Evolutionary conservation across 805 yeast species (phyloP).

Genomic region (Clavispora fructus): DNA sequence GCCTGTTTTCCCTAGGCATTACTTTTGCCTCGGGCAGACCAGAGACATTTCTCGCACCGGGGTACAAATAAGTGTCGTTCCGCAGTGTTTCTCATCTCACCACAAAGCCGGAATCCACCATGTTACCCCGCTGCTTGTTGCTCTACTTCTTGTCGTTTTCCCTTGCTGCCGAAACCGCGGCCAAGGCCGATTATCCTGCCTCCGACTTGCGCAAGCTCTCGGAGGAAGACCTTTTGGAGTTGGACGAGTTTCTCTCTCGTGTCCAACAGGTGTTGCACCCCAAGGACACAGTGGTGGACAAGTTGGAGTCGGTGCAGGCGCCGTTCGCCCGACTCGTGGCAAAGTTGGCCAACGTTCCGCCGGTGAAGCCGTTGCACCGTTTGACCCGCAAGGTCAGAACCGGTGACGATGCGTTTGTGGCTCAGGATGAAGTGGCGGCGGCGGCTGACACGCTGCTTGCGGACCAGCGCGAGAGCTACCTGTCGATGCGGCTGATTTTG

Average conservation of each 20-base stretch:
- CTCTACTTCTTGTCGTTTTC: not conserved
- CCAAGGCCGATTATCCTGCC: not conserved
- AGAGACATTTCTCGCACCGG: not conserved
- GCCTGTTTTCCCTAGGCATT: not conserved
- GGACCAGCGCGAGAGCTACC: not conserved
- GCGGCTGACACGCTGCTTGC: not conserved
- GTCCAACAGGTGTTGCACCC: not conserved
- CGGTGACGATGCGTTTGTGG: not conserved
- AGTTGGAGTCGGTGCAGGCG: not conserved
- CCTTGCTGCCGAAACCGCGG: not conserved
- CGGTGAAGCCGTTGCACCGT: not conserved
- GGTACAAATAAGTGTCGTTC: not conserved
- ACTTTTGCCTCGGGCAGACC: conserved; percentile 1
- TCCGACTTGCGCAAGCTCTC: not conserved
- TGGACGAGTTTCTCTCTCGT: not conserved
- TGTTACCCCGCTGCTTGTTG: not conserved
- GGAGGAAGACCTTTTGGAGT: not conserved
- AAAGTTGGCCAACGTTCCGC: not conserved
- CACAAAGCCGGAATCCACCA: not conserved
- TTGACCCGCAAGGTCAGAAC: not conserved
- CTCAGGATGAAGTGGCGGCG: not conserved
- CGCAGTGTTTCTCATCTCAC: not conserved
- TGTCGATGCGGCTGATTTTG: not conserved
- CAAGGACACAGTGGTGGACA: not conserved
- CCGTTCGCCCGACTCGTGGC: not conserved